Conservation (phyloP, 225 moss, liverwort and hornwort genomes). For the Sphagnum tenellum region DNA sequence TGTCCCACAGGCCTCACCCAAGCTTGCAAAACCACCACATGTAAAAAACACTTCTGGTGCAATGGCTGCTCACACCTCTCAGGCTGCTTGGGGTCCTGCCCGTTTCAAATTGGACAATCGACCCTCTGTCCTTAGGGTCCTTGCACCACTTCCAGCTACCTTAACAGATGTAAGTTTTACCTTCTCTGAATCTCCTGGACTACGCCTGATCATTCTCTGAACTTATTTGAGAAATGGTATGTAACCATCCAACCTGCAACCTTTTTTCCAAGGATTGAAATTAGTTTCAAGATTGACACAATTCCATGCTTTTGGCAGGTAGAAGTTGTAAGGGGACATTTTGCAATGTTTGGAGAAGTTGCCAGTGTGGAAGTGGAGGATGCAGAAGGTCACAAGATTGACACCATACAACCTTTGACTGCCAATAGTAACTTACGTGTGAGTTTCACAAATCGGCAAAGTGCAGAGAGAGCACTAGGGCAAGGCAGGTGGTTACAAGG, state of each 20-base stretch:
- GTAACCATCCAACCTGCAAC: neutral
- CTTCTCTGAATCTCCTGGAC: neutral
- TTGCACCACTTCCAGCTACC: conserved; percentile 71
- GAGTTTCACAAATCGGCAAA: conserved; percentile 65
- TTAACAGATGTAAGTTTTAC: conserved; percentile 56
- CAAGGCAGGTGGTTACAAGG: conserved; percentile 94
- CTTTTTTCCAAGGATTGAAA: neutral
- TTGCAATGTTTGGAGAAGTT: conserved; percentile 77
- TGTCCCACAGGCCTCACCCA: conserved; percentile 40
- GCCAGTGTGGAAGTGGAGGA: conserved; percentile 72
- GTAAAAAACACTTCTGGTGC: conserved; percentile 31
- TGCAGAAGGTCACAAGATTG: conserved; percentile 38
- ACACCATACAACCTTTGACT: conserved; percentile 33
- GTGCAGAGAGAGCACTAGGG: conserved; percentile 77
- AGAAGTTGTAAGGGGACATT: conserved; percentile 68
- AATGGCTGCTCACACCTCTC: conserved; percentile 24
- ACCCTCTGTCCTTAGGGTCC: conserved; percentile 69
- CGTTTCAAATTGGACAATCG: conserved; percentile 93
- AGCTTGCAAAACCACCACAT: conserved; percentile 46
- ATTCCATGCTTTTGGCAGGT: conserved; percentile 31
- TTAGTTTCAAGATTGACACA: neutral
- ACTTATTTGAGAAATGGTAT: neutral
- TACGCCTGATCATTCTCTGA: neutral
- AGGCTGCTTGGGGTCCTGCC: conserved; percentile 62
- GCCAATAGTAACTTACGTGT: conserved; percentile 41